Evolutionary conservation across 805 yeast genomes (phyloP).

Genomic region (Metschnikowia koreensis): DNA sequence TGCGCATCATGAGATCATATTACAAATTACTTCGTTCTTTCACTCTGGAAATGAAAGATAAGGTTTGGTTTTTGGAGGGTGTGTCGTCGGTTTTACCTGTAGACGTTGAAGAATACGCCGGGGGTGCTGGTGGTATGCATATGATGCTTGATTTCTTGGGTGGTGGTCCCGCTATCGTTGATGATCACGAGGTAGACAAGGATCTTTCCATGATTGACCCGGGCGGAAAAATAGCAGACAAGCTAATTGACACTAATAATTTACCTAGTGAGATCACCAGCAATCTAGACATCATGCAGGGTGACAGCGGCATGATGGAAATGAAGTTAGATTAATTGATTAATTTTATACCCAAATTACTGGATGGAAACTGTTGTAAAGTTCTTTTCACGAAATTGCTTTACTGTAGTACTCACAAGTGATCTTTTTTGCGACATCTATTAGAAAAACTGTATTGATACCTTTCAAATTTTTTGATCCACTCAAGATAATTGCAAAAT

Average conservation of each 20-base stretch:
- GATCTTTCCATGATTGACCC: conserved; percentile 44
- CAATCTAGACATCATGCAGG: conserved; percentile 51
- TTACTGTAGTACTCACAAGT: background rate
- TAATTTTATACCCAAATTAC: background rate
- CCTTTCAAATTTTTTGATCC: too few species aligned
- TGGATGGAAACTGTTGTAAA: background rate
- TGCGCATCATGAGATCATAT: conserved; percentile 87
- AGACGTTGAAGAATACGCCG: conserved; percentile 86
- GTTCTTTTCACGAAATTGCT: background rate
- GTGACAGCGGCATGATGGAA: conserved; percentile 42
- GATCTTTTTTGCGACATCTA: background rate
- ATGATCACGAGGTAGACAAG: conserved; percentile 37
- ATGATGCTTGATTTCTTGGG: conserved; percentile 88
- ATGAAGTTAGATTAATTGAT: conserved; percentile 21
- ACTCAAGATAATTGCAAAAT: background rate
- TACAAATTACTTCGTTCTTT: conserved; percentile 77
- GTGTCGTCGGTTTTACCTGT: conserved; percentile 77
- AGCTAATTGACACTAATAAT: conserved; percentile 52
- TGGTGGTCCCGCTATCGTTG: conserved; percentile 51
- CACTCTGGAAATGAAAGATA: conserved; percentile 82
- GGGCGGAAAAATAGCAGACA: conserved; percentile 43
- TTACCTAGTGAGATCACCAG: conserved; percentile 56
- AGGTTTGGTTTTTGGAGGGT: conserved; percentile 93
- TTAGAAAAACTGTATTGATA: too few species aligned
- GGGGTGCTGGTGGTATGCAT: conserved; percentile 85